Evolutionary conservation across 2,329 filamentous ascomycete genomes (phyloP).

Genomic region (Neonectria punicea): DNA sequence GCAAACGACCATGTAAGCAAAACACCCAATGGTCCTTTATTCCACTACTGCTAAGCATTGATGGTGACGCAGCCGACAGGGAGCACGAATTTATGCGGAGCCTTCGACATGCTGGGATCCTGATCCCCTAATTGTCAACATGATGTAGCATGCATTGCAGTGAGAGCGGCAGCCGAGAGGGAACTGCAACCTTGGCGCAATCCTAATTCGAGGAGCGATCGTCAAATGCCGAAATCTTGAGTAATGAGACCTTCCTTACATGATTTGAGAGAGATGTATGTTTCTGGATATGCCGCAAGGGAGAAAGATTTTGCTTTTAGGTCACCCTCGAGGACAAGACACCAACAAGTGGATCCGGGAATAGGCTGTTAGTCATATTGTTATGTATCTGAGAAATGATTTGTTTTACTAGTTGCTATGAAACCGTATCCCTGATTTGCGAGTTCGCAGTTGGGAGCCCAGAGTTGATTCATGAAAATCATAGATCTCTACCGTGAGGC

Average conservation of each 20-base stretch:
- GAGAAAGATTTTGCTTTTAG: background rate
- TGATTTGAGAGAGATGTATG: background rate
- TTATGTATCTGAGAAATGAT: background rate
- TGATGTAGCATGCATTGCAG: background rate
- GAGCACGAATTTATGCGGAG: background rate
- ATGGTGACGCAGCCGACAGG: background rate
- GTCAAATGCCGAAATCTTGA: background rate
- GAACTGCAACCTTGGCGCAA: background rate
- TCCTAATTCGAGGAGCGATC: background rate
- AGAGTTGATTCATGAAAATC: constrained; percentile 27
- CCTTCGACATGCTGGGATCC: background rate
- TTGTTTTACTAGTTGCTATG: background rate
- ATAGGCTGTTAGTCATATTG: background rate
- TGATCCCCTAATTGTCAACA: background rate
- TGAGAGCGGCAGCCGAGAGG: background rate
- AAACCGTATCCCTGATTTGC: no score
- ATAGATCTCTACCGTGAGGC: constrained; percentile 12
- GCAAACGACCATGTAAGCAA: constrained; percentile 19
- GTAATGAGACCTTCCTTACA: background rate
- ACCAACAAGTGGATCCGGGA: background rate
- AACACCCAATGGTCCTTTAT: background rate
- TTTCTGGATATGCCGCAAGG: constrained; percentile 1
- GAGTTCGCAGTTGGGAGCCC: background rate
- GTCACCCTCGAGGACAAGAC: background rate
- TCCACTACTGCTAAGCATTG: background rate